phyloP scores from a whole-genome alignment of 1,284 basidiomycete genomes.

The Macrocystidia cucumis region DNA sequence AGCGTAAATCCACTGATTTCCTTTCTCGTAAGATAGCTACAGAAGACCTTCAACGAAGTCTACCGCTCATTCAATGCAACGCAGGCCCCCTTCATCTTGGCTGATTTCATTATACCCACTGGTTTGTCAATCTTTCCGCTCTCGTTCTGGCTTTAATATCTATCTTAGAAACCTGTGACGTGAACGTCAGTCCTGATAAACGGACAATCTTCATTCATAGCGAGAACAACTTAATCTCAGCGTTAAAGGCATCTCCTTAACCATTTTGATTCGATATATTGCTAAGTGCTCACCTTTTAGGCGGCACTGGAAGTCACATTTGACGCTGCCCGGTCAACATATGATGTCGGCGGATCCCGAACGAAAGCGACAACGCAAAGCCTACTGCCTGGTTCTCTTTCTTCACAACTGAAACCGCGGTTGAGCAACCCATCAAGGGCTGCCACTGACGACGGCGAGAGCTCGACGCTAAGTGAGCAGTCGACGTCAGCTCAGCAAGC shows the following conservation, averaged over 20 bases:
- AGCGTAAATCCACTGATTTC: too few relatives aligned
- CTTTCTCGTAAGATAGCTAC: too few relatives aligned
- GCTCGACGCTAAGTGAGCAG: too few relatives aligned
- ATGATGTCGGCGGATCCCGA: constrained; percentile 33
- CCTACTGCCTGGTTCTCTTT: constrained; percentile 9
- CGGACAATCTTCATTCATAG: constrained; percentile 90
- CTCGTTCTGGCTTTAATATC: constrained; percentile 1
- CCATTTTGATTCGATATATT: background rate
- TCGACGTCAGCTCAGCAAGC: too few relatives aligned
- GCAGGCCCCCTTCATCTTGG: constrained; percentile 79
- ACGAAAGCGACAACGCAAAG: constrained; percentile 12
- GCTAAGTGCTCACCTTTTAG: constrained; percentile 19
- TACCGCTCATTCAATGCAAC: constrained; percentile 81
- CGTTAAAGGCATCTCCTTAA: constrained; percentile 56
- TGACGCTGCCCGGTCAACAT: constrained; percentile 64
- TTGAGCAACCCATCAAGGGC: too few relatives aligned
- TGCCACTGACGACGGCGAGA: too few relatives aligned
- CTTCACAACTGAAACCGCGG: too few relatives aligned
- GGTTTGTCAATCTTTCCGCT: constrained; percentile 46
- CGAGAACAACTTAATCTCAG: constrained; percentile 76
- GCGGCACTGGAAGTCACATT: constrained; percentile 56
- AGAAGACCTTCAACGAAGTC: constrained; percentile 85
- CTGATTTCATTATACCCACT: constrained; percentile 77
- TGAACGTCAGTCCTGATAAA: constrained; percentile 97
- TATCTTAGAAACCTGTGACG: constrained; percentile 72